These are phyloP conservation scores for Phaeosphaeria sp. DNA, from an alignment of 2,329 filamentous ascomycete species.

Conservation along the genomic window DNA sequence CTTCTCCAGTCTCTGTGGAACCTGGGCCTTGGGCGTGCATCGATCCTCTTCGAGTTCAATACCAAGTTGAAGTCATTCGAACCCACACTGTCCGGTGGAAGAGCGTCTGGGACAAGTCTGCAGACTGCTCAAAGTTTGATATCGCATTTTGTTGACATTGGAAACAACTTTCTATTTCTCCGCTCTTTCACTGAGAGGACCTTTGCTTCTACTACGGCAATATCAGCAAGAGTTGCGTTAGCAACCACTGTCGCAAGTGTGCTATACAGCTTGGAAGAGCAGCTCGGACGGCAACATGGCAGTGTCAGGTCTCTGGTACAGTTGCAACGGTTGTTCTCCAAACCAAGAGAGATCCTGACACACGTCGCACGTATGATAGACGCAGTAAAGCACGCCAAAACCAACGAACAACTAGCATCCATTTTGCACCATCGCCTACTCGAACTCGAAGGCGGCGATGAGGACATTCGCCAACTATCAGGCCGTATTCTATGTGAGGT, in stretches of 20 bases:
- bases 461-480: slow-evolving; percentile 68
- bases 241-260: slow-evolving; percentile 49
- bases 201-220: slow-evolving; percentile 41
- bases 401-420: slow-evolving; percentile 48
- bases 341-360: slow-evolving; percentile 60
- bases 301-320: slow-evolving; percentile 48
- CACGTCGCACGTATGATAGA: slow-evolving; percentile 61
- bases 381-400: slow-evolving; percentile 51
- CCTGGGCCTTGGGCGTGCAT: slow-evolving; percentile 74
- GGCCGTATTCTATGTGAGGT: slow-evolving; percentile 71
- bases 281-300: slow-evolving; percentile 39
- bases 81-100: slow-evolving; percentile 51
- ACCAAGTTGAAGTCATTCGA: slow-evolving; percentile 61
- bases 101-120: slow-evolving; percentile 60
- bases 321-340: slow-evolving; percentile 48
- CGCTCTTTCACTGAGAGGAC: slow-evolving; percentile 47
- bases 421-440: slow-evolving; percentile 46
- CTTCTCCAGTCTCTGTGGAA: slow-evolving; percentile 64
- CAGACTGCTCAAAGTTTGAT: slow-evolving; percentile 60
- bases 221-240: slow-evolving; percentile 51
- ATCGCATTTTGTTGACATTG: slow-evolving; percentile 51
- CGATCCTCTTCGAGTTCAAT: slow-evolving; percentile 72
- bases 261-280: slow-evolving; percentile 50
- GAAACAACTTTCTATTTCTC: slow-evolving; percentile 45
- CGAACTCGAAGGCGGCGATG: slow-evolving; percentile 67